Percentiles rank a stretch among this genome's conserved stretches.
Conservation (phyloP, 306 rosid genomes). For the Fragaria nilgerrensis region DNA sequence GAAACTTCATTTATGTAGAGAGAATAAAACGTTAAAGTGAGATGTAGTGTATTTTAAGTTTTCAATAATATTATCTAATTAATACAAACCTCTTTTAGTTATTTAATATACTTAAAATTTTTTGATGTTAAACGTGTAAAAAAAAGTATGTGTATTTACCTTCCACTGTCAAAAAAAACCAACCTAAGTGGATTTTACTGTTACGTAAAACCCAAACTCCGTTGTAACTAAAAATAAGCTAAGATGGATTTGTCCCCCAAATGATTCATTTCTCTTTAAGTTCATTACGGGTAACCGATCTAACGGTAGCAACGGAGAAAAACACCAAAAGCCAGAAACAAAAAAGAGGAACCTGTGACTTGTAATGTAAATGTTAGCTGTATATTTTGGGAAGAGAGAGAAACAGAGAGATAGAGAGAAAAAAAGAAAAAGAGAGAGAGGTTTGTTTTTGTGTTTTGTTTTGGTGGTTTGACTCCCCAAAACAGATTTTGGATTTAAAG, state of each 20-base stretch:
- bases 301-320: background rate
- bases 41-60: too few relatives aligned
- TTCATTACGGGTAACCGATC: background rate
- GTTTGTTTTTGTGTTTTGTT: slow-evolving; percentile 21
- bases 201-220: background rate
- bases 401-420: background rate
- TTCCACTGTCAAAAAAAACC: too few relatives aligned
- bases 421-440: background rate
- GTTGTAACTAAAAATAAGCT: slow-evolving; percentile 6
- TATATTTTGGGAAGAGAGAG: slow-evolving; percentile 2
- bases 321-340: background rate
- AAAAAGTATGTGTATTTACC: too few relatives aligned
- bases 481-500: slow-evolving; percentile 3
- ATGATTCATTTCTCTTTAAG: background rate
- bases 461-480: slow-evolving; percentile 30
- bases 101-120: too few relatives aligned
- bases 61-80: too few relatives aligned
- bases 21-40: too few relatives aligned
- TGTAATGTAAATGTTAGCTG: background rate
- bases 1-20: too few relatives aligned
- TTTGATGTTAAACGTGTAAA: too few relatives aligned
- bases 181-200: too few relatives aligned
- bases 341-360: background rate
- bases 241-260: background rate
- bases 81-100: too few relatives aligned